These are phyloP conservation scores for Brassica balearica DNA, from an alignment of 441 rosid genomes.

Conservation along the genomic window DNA sequence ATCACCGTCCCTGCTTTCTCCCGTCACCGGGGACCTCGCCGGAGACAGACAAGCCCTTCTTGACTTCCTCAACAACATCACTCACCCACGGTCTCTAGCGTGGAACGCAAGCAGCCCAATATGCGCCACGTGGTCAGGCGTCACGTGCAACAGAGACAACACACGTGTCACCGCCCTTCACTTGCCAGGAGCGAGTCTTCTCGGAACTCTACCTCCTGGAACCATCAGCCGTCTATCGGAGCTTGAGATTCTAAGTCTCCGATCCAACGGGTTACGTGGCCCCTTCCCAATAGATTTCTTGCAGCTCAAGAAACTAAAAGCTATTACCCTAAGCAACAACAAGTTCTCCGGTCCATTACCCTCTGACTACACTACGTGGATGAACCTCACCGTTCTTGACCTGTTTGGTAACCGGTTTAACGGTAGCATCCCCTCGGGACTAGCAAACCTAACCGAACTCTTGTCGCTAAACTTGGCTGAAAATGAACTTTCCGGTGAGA, in stretches of 20 bases:
- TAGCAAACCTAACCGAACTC: constrained; percentile 64
- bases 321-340: constrained; percentile 69
- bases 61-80: constrained; percentile 57
- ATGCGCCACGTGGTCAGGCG: constrained; percentile 80
- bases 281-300: constrained; percentile 71
- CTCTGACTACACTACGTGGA: constrained; percentile 69
- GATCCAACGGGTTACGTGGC: constrained; percentile 74
- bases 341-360: constrained; percentile 73
- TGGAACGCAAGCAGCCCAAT: constrained; percentile 60
- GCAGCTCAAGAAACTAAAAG: constrained; percentile 57
- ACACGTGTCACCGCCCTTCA: constrained; percentile 65
- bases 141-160: constrained; percentile 60
- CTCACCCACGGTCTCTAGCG: constrained; percentile 52
- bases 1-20: constrained; percentile 45
- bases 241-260: constrained; percentile 66
- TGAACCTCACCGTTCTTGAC: constrained; percentile 60
- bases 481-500: constrained; percentile 74
- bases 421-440: constrained; percentile 73
- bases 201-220: constrained; percentile 61
- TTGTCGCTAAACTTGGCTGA: constrained; percentile 61
- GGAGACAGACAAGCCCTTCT: constrained; percentile 75
- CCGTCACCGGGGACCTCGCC: constrained; percentile 54
- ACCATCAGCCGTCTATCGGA: constrained; percentile 78
- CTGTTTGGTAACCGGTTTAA: constrained; percentile 68
- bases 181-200: constrained; percentile 66